Evolutionary conservation across 202 grass and related monocot genomes (phyloP), one percentile per base, ranked within the genome.

Genomic region (Elaeis oleifera): DNA sequence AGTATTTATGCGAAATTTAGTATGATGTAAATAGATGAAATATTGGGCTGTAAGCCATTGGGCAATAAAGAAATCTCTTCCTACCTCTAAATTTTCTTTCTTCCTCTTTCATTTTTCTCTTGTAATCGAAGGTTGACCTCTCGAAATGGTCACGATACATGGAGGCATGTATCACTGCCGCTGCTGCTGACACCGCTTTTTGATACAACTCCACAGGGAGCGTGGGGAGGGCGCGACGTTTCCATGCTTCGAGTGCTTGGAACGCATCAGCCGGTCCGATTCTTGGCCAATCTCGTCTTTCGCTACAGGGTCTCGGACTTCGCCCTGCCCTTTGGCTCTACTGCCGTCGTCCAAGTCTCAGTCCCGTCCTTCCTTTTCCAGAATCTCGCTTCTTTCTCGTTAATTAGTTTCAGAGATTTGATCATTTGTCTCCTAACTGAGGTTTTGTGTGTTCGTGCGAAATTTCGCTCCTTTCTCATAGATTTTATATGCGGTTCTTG

Each of bases 181-280:
- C 23, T 3, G 2, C 23, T 3, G 23, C 23, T 3, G 23, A 24
- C 0, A 24, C 26, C 22, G 56, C 56, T 1, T 16, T 27, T 26
- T 59, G 25, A 16, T 27, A 26, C 1, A 16, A 11, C 57, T 17
- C 16, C 57, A 17, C 7, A 57, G 11, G 54, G 11, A 54, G 52
- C 20, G 18, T 6, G 53, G 21, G 19, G 18, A 54, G 52, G 19
- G 52, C 0, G 52, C 17, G 18, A 21, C 53, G 20, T 8, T 19
- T 18, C 77, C 72, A 63, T 91, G 92, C 74, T 82, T 79, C 15
- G 92, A 97, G 58, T 97, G 92, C 65, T 58, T 97, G 49, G 84
- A 91, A 54, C 76, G 79, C 23, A 79, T 73, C 49, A 60, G 91
- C 61, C 76, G 50, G 19, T 79, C 65, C 1, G 84, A 89, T 71